These are phyloP conservation scores for Allantophomopsis lycopodina DNA, from an alignment of 2,329 filamentous ascomycete genomes.

Conservation along the genomic window DNA sequence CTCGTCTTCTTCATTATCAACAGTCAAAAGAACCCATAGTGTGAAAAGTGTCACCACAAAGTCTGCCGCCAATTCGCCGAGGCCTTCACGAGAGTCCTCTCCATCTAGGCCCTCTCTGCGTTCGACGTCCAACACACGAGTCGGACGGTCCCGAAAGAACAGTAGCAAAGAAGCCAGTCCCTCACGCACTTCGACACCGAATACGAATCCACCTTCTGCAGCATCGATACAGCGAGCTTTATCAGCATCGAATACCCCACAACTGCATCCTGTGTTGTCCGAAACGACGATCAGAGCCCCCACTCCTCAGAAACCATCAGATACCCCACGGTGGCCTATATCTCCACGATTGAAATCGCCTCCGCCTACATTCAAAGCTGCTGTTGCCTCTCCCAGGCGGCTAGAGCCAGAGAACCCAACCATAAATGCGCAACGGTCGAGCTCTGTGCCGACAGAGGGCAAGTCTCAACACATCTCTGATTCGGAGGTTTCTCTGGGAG, in stretches of 20 bases:
- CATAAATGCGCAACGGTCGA: conserved; percentile 38
- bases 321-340: conserved; percentile 59
- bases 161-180: conserved; percentile 53
- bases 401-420: conserved; percentile 34
- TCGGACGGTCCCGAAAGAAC: conserved; percentile 44
- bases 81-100: conserved; percentile 32
- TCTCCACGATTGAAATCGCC: conserved; percentile 69
- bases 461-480: conserved; percentile 10
- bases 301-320: conserved; percentile 48
- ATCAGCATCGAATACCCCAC: conserved; percentile 53
- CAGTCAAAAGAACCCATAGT: conserved; percentile 12
- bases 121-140: conserved; percentile 3
- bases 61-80: conserved; percentile 27
- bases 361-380: conserved; percentile 42
- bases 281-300: conserved; percentile 49
- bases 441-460: conserved; percentile 23
- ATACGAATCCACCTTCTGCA: conserved; percentile 43
- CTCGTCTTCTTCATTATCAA: conserved; percentile 9
- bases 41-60: conserved; percentile 8
- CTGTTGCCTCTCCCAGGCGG: conserved; percentile 28
- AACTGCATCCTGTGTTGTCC: conserved; percentile 43
- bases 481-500: conserved; percentile 8
- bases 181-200: conserved; percentile 30
- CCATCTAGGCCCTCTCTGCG: conserved; percentile 20
- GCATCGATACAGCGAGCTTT: conserved; percentile 52